Percentiles rank a stretch among this genome's conserved stretches.
Evolutionary conservation across 169 alveolate genomes (phyloP).

Genomic region (Sarcocystis neurona): DNA sequence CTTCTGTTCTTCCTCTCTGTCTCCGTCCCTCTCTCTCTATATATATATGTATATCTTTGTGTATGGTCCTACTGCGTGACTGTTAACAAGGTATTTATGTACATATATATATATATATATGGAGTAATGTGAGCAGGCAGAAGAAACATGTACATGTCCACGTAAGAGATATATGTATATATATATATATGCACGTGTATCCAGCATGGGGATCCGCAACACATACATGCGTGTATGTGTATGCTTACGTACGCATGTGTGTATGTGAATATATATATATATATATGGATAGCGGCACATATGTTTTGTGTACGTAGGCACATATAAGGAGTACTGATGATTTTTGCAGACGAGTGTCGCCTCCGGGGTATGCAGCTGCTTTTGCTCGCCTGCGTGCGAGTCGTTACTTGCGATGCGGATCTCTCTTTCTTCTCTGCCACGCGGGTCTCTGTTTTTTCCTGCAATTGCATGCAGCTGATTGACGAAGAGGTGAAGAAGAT

Average conservation of each 20-base stretch:
- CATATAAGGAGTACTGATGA: no score
- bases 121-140: no score
- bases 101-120: no score
- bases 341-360: no score
- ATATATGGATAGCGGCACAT: no score
- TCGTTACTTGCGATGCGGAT: background rate
- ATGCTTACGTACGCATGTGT: background rate
- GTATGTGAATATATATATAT: background rate
- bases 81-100: no score
- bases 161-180: background rate
- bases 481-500: slow-evolving; percentile 80
- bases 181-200: background rate
- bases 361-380: background rate
- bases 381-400: background rate
- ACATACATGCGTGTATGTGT: background rate
- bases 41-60: no score
- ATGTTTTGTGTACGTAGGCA: background rate
- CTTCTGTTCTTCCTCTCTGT: no score
- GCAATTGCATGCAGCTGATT: slow-evolving; percentile 62
- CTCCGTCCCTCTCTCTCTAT: no score
- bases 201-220: background rate
- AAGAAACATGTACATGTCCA: no score
- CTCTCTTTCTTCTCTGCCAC: background rate
- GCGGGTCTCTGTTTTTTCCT: background rate
- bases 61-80: no score